A percentile compares a stretch with the other conserved stretches of the same genome.
Evolutionary conservation across 768 basidiomycete species (phyloP).

Genomic region (Russula griseocarnosa): DNA sequence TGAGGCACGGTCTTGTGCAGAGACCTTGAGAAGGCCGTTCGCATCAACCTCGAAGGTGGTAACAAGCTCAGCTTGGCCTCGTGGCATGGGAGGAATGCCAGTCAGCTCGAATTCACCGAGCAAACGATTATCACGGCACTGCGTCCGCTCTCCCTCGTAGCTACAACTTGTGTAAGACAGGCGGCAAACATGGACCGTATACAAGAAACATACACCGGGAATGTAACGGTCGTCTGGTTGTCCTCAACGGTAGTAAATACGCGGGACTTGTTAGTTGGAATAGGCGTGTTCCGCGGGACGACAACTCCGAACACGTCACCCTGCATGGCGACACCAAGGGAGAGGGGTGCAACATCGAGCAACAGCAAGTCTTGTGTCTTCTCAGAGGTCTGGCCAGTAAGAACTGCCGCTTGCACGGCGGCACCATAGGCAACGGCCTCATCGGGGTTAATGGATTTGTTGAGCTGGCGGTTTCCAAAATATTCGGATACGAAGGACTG

Average conservation of each 20-base stretch:
- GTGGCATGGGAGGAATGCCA: slow-evolving; percentile 98
- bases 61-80: slow-evolving; percentile 98
- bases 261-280: slow-evolving; percentile 98
- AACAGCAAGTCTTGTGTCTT: slow-evolving; percentile 98
- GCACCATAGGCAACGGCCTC: slow-evolving; percentile 99
- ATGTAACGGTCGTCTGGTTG: slow-evolving; percentile 99
- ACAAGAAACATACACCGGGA: slow-evolving; percentile 75
- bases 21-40: slow-evolving; percentile 98
- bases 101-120: slow-evolving; percentile 99
- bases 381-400: slow-evolving; percentile 97
- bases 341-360: slow-evolving; percentile 96
- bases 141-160: slow-evolving; percentile 99
- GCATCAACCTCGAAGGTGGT: slow-evolving; percentile 99
- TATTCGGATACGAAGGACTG: slow-evolving; percentile 97
- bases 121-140: slow-evolving; percentile 98
- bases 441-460: slow-evolving; percentile 99
- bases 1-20: slow-evolving; percentile 96
- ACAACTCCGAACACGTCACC: slow-evolving; percentile 99
- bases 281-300: slow-evolving; percentile 98
- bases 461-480: slow-evolving; percentile 96
- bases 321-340: slow-evolving; percentile 99
- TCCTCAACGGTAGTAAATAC: slow-evolving; percentile 99
- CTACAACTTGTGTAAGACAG: slow-evolving; percentile 36
- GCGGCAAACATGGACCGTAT: not conserved
- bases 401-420: slow-evolving; percentile 98